phyloP scores from a whole-genome alignment of 2,329 filamentous ascomycete species.

The Alternaria panax region DNA sequence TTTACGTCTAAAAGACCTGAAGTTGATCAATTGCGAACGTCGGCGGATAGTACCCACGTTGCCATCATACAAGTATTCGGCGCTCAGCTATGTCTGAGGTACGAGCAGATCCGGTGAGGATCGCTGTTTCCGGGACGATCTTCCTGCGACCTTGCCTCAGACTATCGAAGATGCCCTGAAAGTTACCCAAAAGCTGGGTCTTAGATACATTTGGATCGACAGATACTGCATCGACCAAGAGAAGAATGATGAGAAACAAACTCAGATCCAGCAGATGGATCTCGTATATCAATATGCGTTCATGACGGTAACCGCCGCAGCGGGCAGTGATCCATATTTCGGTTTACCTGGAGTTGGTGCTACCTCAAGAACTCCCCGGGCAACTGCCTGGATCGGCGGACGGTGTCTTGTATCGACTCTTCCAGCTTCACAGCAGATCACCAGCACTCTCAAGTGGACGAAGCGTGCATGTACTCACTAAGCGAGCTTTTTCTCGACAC shows the following conservation, averaged over 20 bases:
- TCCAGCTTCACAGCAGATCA: neutral
- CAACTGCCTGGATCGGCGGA: neutral
- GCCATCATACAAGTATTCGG: neutral
- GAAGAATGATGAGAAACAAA: fast-evolving
- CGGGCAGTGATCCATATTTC: neutral
- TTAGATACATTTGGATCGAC: neutral
- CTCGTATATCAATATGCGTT: neutral
- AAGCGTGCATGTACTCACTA: neutral
- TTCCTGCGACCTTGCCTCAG: neutral
- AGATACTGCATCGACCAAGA: neutral
- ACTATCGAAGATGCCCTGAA: neutral
- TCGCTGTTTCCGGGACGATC: fast-evolving
- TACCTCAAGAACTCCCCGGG: neutral
- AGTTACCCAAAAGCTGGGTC: neutral
- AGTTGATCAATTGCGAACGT: neutral
- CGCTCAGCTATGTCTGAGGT: neutral
- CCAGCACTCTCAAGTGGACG: neutral
- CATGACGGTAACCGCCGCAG: neutral
- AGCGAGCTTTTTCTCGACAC: neutral
- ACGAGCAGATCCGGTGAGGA: neutral
- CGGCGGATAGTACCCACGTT: neutral
- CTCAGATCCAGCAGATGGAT: neutral
- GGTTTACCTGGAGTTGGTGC: neutral
- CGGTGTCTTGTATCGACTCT: neutral
- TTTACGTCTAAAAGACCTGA: neutral